Evolutionary conservation across 2,329 filamentous ascomycete species (phyloP).

Genomic region (Trichoderma citrinoviride): DNA sequence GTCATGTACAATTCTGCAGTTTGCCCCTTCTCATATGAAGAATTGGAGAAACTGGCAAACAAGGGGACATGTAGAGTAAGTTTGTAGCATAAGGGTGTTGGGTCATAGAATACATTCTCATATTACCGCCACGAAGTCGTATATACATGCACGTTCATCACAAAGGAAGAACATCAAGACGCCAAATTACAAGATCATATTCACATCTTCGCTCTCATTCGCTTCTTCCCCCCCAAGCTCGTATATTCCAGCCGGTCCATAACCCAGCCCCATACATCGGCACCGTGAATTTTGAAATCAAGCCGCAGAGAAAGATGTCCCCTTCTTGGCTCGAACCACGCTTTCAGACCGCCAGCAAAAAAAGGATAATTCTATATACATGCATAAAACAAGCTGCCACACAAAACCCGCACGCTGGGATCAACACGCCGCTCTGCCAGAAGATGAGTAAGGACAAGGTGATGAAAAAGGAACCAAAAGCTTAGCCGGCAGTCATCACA

Average conservation of each 20-base stretch:
- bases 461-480: not conserved
- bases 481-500: not conserved
- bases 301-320: not conserved
- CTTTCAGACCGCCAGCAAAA: too few species aligned
- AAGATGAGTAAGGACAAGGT: not conserved
- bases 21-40: not conserved
- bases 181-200: too few species aligned
- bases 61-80: not conserved
- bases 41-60: too few species aligned
- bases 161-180: too few species aligned
- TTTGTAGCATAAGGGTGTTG: not conserved
- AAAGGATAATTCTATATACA: not conserved
- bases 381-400: not conserved
- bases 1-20: not conserved
- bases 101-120: not conserved
- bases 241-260: too few species aligned
- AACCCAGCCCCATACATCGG: too few species aligned
- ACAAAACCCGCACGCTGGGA: not conserved
- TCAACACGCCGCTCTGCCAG: not conserved
- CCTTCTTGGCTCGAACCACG: too few species aligned
- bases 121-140: too few species aligned
- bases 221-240: too few species aligned
- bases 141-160: too few species aligned
- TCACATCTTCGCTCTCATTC: too few species aligned
- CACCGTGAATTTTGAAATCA: too few species aligned